Evolutionary conservation across 2,329 filamentous ascomycete species (phyloP).

Genomic region (Diaporthe citri): DNA sequence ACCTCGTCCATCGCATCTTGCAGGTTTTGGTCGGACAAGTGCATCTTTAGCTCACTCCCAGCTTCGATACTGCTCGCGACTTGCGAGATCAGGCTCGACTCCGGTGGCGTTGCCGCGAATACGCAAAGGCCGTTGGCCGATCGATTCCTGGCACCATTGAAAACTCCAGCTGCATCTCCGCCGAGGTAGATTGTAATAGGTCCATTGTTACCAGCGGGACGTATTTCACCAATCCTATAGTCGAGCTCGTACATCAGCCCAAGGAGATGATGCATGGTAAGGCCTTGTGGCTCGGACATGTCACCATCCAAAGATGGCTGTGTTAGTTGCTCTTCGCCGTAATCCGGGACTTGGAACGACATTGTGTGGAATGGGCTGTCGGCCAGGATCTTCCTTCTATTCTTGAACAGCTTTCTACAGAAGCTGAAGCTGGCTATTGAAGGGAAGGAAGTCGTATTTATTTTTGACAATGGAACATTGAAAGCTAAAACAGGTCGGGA

Average conservation of each 20-base stretch:
- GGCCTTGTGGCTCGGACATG: neutral
- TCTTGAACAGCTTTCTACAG: neutral
- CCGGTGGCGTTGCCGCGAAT: neutral
- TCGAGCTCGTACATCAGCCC: neutral
- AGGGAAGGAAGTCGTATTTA: neutral
- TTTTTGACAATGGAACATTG: neutral
- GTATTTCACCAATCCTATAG: neutral
- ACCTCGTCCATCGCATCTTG: neutral
- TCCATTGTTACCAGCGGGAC: no score
- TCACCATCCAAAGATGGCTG: neutral
- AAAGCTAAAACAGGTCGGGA: neutral
- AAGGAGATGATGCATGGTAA: neutral
- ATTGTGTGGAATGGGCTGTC: neutral
- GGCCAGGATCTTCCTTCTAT: neutral
- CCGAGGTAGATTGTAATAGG: neutral
- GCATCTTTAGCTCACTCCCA: no score
- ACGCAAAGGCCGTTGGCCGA: neutral
- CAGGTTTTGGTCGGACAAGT: neutral
- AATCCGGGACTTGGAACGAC: neutral
- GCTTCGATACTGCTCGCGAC: neutral
- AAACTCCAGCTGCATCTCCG: conserved; percentile 4
- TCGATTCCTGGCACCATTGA: neutral
- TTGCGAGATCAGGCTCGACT: neutral
- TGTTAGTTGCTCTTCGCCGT: conserved; percentile 9
- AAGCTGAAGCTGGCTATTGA: neutral